These are phyloP conservation scores for Backusella liffmaniae DNA, from an alignment of 192 early-diverging fungal species.

Conservation along the genomic window DNA sequence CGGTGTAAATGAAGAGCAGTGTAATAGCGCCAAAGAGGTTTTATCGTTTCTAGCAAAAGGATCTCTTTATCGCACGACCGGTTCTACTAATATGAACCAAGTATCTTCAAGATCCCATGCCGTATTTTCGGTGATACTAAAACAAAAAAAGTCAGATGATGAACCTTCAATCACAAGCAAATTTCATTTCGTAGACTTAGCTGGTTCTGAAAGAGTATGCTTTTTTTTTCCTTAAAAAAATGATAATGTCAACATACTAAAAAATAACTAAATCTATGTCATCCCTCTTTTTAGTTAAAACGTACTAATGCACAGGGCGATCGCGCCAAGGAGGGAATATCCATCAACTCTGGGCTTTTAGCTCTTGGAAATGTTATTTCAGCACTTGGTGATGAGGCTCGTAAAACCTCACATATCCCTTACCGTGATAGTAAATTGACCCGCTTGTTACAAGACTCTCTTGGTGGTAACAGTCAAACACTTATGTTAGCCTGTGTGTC, in stretches of 20 bases:
- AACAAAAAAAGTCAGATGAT: constrained; percentile 62
- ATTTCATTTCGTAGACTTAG: constrained; percentile 98
- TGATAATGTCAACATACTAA: background rate
- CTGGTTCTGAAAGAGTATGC: constrained; percentile 84
- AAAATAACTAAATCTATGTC: background rate
- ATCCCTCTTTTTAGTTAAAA: constrained; percentile 60
- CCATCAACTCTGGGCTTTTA: constrained; percentile 93
- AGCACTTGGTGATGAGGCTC: constrained; percentile 81
- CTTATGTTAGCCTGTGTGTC: constrained; percentile 95
- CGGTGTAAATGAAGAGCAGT: constrained; percentile 78
- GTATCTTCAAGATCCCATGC: constrained; percentile 94
- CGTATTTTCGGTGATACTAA: constrained; percentile 88
- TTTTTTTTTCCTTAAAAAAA: background rate
- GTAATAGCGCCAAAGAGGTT: constrained; percentile 63
- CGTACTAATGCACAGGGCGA: constrained; percentile 90
- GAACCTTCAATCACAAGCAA: constrained; percentile 53
- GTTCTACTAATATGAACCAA: constrained; percentile 94
- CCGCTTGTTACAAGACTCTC: constrained; percentile 91
- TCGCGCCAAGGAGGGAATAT: constrained; percentile 92
- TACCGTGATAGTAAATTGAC: constrained; percentile 98
- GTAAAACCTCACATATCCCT: constrained; percentile 76
- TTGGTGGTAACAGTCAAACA: constrained; percentile 94
- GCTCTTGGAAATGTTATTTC: constrained; percentile 97
- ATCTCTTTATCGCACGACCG: constrained; percentile 63
- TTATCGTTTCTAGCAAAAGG: constrained; percentile 50